Percentiles rank a stretch among this genome's conserved stretches.
Evolutionary conservation across 495 filamentous ascomycete species (phyloP).

Genomic region (Sabuloglossum arenarium): DNA sequence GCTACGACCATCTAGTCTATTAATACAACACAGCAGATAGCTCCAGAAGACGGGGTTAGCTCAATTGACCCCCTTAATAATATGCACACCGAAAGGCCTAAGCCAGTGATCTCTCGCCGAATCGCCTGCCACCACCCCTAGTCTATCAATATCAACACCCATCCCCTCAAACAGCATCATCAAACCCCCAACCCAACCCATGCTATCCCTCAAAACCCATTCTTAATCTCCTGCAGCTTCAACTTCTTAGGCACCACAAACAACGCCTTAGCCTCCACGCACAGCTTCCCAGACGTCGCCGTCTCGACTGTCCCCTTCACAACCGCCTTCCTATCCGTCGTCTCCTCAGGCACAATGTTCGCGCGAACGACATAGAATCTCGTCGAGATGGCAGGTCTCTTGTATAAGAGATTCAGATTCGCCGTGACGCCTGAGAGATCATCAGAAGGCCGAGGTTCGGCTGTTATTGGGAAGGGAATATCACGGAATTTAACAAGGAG

Average conservation of each 20-base stretch:
- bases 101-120: too few relatives aligned
- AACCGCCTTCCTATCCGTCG: background rate
- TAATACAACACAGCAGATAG: too few relatives aligned
- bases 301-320: background rate
- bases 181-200: too few relatives aligned
- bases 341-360: background rate
- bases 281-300: constrained; percentile 15
- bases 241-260: constrained; percentile 41
- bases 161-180: too few relatives aligned
- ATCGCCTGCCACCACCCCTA: too few relatives aligned
- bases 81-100: too few relatives aligned
- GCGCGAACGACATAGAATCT: constrained; percentile 44
- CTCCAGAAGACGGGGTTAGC: too few relatives aligned
- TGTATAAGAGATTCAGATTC: constrained; percentile 42
- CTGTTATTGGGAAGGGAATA: background rate
- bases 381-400: constrained; percentile 30
- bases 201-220: constrained; percentile 17
- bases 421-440: constrained; percentile 35
- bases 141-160: too few relatives aligned
- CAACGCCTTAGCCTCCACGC: constrained; percentile 34
- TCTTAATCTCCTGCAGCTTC: constrained; percentile 23
- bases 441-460: constrained; percentile 12
- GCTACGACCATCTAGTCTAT: too few relatives aligned
- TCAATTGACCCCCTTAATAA: too few relatives aligned
- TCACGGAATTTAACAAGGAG: background rate